phyloP scores from a whole-genome alignment of 768 basidiomycete species.

The Filobasidium wieringae region DNA sequence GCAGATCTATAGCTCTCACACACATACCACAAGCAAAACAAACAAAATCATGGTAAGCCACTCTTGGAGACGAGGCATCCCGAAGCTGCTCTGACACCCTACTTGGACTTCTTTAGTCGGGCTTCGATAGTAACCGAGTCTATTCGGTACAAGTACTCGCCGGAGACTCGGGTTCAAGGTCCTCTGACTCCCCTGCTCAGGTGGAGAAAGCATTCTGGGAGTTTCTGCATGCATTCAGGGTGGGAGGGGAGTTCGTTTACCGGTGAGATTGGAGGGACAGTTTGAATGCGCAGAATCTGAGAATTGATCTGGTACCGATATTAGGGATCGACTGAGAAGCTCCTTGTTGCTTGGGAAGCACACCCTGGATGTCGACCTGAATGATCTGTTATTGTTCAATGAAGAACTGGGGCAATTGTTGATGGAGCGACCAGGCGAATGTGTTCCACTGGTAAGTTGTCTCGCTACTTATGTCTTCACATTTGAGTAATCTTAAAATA shows the following conservation, averaged over 20 bases:
- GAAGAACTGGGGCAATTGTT: conserved; percentile 86
- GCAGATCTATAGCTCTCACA: no score
- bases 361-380: conserved; percentile 72
- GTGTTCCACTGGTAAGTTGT: conserved; percentile 63
- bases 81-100: no score
- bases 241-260: conserved; percentile 85
- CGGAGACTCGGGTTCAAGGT: conserved; percentile 18
- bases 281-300: neutral
- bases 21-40: no score
- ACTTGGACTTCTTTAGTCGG: no score
- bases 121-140: conserved; percentile 70
- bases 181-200: conserved; percentile 49
- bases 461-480: no score
- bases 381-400: conserved; percentile 59
- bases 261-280: conserved; percentile 45
- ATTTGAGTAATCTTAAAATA: no score
- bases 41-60: no score
- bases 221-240: conserved; percentile 75
- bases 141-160: conserved; percentile 72
- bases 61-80: no score
- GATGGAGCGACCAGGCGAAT: conserved; percentile 77
- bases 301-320: neutral
- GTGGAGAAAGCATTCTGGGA: conserved; percentile 68
- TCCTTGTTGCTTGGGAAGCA: conserved; percentile 81
- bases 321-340: conserved; percentile 71